Evolutionary conservation across 306 rosid species (phyloP), one percentile per base, ranked within the genome.

Genomic region (Cercis canadensis): DNA sequence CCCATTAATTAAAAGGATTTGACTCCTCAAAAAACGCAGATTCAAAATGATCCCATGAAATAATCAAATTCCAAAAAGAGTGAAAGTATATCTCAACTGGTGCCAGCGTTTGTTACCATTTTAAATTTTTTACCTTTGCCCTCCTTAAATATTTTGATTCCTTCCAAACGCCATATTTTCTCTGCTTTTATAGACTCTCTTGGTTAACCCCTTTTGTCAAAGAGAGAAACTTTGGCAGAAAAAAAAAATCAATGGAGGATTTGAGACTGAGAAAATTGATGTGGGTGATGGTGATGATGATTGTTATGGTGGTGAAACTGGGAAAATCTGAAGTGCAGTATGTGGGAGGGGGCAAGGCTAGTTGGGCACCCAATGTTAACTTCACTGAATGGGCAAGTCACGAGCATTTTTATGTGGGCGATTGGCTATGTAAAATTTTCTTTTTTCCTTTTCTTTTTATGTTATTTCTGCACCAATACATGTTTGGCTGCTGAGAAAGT

Each of bases 361-460:
- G 36, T 31, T 78, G 83, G 83, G 29, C 12, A 6, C 45, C 81
- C 5, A n/a, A 6, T 8, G 58, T 59, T 53, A 78, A 82, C 54
- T 17, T 82, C 8, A 58, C 83, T 14, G 34, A 59, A 47, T 82
- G 83, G 81, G 60, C 86, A 58, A 59, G 16, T 18, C 71, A 78
- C 8, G 45, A 74, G 2, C 72, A 65, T 0, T 78, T 82, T 44
- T 17, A 53, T 31, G 24, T 78, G 11, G 8, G 18, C 4, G 81
- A 82, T 0, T 82, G 83, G 81, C 78, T 82, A 5, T 78, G 83
- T 82, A 78, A 74, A 75, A 39, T 44, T 37, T 18, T n/a, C 0
- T n/a, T 58, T 36, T 11, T 34, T 19, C 39, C 24, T 13, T 0
- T 46, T 7, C 5, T 10, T 53, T 13, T 11, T 4, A 6, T 7